Evolutionary conservation across 2,329 filamentous ascomycete genomes (phyloP), one percentile per base, ranked within the genome.

Genomic region (Drechslerella coelobrocha): DNA sequence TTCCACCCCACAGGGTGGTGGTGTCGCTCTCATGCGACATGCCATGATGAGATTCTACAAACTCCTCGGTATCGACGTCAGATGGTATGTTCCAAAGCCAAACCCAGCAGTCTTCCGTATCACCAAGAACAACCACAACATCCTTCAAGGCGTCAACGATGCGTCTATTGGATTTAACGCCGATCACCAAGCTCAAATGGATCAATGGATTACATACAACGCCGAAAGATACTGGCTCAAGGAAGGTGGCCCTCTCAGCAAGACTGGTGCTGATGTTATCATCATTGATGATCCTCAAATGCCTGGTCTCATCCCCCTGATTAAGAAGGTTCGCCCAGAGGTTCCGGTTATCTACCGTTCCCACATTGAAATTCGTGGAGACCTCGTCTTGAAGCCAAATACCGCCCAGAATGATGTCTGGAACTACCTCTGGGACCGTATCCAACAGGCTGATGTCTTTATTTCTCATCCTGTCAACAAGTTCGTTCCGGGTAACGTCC

Each of bases 121-220:
- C 78, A 94, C 90, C 74, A 94, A 94, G 80, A 92, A 89, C 74
- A 89, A 92, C 75, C 90, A 94, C 84, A 94, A 94, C 79, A 92
- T 93, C 73, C 85, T 94, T 1, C 90, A 94, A 79, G 90, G 90
- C 7, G 90, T 92, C 43, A 86, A 86, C 41, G 81, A 83, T 24
- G 84, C 86, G 0, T 83, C 85, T 1, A 84, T 90, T 74, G 83
- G 85, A n/a, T 82, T 93, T 29, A 85, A 83, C 0, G 74, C 81
- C 0, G 84, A 88, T 1, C 85, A 90, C 63, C 86, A 87, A 75
- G 78, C 80, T 0, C 79, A 81, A n/a, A 85, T 93, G 55, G 84
- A 83, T 8, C 84, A 86, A 50, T 94, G 90, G 90, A 88, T 90
- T 62, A 80, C 82, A 10, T 84, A 89, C 10, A 93, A 93, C 77